A percentile compares a stretch with the other conserved stretches of the same genome.
These are phyloP conservation scores for Diversispora eburnea DNA, from an alignment of 192 early-diverging fungal species.

Conservation along the genomic window DNA sequence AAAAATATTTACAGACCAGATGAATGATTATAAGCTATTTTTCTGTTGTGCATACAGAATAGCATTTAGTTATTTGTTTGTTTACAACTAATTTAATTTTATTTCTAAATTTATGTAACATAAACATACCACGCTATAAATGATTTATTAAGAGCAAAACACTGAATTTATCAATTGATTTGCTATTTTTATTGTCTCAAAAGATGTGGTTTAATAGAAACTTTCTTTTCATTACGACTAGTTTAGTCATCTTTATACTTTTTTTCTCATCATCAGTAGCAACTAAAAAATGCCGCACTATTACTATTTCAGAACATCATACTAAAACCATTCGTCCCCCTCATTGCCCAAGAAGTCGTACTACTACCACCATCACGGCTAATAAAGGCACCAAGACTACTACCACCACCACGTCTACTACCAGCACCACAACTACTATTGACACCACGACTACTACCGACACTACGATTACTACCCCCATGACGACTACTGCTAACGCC, in stretches of 20 bases:
- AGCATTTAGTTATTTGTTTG: too few relatives aligned
- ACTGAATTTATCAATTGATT: background rate
- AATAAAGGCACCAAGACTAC: background rate
- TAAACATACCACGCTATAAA: too few relatives aligned
- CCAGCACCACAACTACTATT: background rate
- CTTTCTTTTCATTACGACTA: constrained; percentile 6
- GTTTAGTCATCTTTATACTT: constrained; percentile 1
- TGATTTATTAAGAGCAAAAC: too few relatives aligned
- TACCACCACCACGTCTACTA: background rate
- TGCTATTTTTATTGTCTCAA: background rate
- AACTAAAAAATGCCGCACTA: background rate
- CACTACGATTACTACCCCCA: background rate
- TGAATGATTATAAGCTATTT: too few relatives aligned
- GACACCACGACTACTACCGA: background rate
- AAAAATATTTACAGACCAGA: too few relatives aligned
- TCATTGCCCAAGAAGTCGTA: background rate
- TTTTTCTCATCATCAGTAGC: constrained; percentile 8
- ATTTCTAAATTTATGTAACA: too few relatives aligned
- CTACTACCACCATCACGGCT: background rate
- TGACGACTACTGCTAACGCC: background rate
- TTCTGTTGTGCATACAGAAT: too few relatives aligned
- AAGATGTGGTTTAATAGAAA: background rate
- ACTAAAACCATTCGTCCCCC: background rate
- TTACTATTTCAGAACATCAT: background rate
- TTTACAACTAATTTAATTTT: too few relatives aligned